These are phyloP conservation scores for Plasmodium gallinaceum DNA, from an alignment of 169 alveolate species.

Conservation along the genomic window DNA sequence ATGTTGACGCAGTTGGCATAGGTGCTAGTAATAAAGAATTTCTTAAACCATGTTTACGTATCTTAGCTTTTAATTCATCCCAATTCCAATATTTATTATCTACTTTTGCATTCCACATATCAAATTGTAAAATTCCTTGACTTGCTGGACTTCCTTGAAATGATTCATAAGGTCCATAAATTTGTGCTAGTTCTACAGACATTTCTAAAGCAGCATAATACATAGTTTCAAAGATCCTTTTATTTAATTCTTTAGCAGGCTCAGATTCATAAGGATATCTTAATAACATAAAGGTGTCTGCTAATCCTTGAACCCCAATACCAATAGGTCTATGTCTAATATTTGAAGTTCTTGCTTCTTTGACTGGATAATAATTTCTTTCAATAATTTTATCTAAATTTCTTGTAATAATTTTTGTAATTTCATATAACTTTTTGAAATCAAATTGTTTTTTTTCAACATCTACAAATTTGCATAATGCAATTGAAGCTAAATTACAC, in stretches of 20 bases:
- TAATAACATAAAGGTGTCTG: slow-evolving; percentile 97
- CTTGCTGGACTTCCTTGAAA: slow-evolving; percentile 97
- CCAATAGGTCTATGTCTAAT: slow-evolving; percentile 99
- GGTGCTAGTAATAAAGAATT: slow-evolving; percentile 98
- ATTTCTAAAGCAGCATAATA: slow-evolving; percentile 97
- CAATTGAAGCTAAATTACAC: slow-evolving; percentile 98
- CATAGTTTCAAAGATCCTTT: slow-evolving; percentile 97
- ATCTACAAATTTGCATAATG: slow-evolving; percentile 90
- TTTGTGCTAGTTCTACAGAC: slow-evolving; percentile 95
- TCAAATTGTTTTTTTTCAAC: slow-evolving; percentile 82
- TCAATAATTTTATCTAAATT: slow-evolving; percentile 97
- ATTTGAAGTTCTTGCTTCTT: slow-evolving; percentile 95
- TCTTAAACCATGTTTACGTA: slow-evolving; percentile 94
- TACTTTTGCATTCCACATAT: slow-evolving; percentile 95
- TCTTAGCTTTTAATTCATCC: slow-evolving; percentile 93
- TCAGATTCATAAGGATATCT: slow-evolving; percentile 96
- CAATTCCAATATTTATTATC: slow-evolving; percentile 94
- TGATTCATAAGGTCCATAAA: slow-evolving; percentile 95
- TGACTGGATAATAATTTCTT: slow-evolving; percentile 95
- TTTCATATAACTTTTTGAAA: slow-evolving; percentile 89
- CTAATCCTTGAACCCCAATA: slow-evolving; percentile 98
- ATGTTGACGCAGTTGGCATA: slow-evolving; percentile 99
- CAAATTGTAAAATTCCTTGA: slow-evolving; percentile 97
- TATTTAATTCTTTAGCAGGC: slow-evolving; percentile 94
- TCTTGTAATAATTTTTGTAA: slow-evolving; percentile 93